Evolutionary conservation across 257 asterid genomes (phyloP), one percentile per base, ranked within the genome.

Genomic region (Capsicum pubescens): DNA sequence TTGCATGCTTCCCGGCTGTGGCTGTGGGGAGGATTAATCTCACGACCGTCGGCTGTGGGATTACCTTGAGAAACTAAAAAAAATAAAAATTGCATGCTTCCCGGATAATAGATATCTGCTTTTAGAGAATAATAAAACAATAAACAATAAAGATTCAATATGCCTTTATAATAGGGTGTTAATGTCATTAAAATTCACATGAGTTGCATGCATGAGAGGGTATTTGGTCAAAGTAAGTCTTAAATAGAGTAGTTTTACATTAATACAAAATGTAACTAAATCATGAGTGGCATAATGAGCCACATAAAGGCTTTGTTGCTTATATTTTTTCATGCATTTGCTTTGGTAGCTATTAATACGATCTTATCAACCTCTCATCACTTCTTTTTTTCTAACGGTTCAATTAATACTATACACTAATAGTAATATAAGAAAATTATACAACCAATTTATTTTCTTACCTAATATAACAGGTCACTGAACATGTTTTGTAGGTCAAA

Each of bases 221-320:
- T 76, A 82, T 81, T 57, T 71, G 88, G 85, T 88, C 91, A 90
- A 86, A 82, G 91, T 56, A 44, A 82, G 89, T 60, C 82, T 80
- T 85, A 69, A 84, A 82, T 85, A 82, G 82, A 88, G 89, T 89
- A 85, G 90, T 83, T 87, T 86, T 67, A 88, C 94, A 89, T 88
- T 91, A 89, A 89, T 70, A 88, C 74, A 46, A 59, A 82, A 59
- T 83, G 85, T 86, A 88, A 84, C 85, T 63, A 83, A 89, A 87
- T 88, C 91, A 93, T 88, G 90, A 89, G 79, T 79, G 85, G 42
- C 83, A 68, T 89, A 81, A 86, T 85, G 87, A 60, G 84, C 84
- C 84, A 76, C 84, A 42, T 81, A 84, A 85, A 86, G 83, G 82
- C 80, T 84, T 32, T 80, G 70, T 35, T 16, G 36, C 81, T 74